Conservation (phyloP, 129 eudicot species). For the Erigeron canadensis region DNA sequence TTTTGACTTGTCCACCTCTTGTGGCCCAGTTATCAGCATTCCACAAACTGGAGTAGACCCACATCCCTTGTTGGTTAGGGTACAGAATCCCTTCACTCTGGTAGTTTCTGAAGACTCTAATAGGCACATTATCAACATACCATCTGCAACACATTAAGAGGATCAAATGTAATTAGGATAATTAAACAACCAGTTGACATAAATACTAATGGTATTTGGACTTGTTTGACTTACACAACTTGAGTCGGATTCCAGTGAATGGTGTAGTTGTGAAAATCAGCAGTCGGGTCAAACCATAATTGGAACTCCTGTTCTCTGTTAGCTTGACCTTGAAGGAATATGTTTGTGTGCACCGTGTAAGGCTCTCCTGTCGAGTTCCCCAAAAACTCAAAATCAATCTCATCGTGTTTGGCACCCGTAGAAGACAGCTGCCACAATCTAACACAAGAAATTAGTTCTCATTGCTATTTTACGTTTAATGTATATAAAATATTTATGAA, state of each 20-base stretch:
- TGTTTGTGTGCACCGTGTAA: constrained; percentile 71
- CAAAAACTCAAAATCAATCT: constrained; percentile 82
- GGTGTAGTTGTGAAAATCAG: constrained; percentile 71
- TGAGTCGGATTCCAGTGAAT: constrained; percentile 65
- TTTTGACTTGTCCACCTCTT: constrained; percentile 59
- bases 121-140: constrained; percentile 61
- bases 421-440: constrained; percentile 47
- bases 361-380: constrained; percentile 77
- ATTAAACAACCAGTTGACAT: background rate
- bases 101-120: constrained; percentile 60
- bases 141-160: constrained; percentile 43
- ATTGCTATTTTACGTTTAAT: background rate
- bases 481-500: background rate
- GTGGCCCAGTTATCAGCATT: constrained; percentile 85
- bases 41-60: constrained; percentile 70
- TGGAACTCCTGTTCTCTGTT: constrained; percentile 68
- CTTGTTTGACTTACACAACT: constrained; percentile 46
- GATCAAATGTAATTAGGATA: background rate
- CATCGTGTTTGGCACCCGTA: constrained; percentile 58
- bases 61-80: constrained; percentile 71
- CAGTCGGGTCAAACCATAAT: constrained; percentile 75
- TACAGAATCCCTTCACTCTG: constrained; percentile 50
- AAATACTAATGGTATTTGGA: background rate
- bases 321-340: constrained; percentile 64
- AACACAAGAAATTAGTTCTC: background rate